Conservation (phyloP, 768 basidiomycete genomes). For the Chlorophyllum brunneum region DNA sequence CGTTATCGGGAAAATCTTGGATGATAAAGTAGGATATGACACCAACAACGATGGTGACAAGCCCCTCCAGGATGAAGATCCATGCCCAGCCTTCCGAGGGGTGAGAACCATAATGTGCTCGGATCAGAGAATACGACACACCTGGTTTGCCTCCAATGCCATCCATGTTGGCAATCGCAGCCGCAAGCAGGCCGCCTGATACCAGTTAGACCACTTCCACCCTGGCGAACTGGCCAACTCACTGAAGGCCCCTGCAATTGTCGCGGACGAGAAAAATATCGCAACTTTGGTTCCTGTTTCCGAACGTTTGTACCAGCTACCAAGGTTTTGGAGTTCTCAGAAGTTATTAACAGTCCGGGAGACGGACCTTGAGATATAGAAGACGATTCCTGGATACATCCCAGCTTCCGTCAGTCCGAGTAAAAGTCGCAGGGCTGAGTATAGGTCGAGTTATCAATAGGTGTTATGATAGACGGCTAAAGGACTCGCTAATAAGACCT, state of each 20-base stretch:
- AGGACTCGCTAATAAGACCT: constrained; percentile 51
- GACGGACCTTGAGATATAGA: constrained; percentile 55
- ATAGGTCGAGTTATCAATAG: neutral
- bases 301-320: constrained; percentile 75
- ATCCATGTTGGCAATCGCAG: constrained; percentile 67
- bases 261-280: constrained; percentile 77
- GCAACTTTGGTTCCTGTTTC: constrained; percentile 73
- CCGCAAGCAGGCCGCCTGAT: constrained; percentile 59
- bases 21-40: constrained; percentile 67
- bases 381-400: constrained; percentile 54
- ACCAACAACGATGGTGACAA: constrained; percentile 59
- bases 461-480: neutral
- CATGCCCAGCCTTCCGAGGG: constrained; percentile 48
- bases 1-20: constrained; percentile 74
- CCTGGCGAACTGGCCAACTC: constrained; percentile 13
- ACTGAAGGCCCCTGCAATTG: constrained; percentile 76
- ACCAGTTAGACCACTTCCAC: neutral
- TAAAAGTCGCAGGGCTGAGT: constrained; percentile 52
- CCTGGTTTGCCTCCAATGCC: constrained; percentile 60
- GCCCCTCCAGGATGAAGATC: constrained; percentile 75
- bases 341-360: neutral
- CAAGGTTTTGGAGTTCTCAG: neutral
- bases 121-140: constrained; percentile 32
- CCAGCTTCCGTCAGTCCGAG: constrained; percentile 64
- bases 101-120: neutral